A percentile compares a stretch with the other conserved stretches of the same genome.
Conservation (phyloP, 2,329 filamentous ascomycete genomes). For the Calonectria crousiana region DNA sequence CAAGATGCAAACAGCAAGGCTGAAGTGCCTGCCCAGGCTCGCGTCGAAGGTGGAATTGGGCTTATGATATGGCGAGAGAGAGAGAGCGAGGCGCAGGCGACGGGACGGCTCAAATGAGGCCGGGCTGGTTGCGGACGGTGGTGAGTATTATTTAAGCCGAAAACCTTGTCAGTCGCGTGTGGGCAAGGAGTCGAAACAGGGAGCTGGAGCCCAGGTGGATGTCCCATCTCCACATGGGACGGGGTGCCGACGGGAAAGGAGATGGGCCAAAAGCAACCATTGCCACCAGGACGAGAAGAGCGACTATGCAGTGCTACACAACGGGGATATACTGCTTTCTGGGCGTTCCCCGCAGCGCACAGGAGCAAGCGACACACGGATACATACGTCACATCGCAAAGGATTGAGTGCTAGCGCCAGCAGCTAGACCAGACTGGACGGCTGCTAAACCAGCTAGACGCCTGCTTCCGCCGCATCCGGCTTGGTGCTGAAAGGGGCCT, state of each 20-base stretch:
- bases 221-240: not conserved
- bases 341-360: not conserved
- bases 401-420: not conserved
- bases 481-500: not conserved
- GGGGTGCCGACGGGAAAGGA: not conserved
- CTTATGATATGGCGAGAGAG: not conserved
- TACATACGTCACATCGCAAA: not conserved
- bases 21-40: not conserved
- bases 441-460: not conserved
- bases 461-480: slow-evolving; percentile 1
- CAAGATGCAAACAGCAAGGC: not conserved
- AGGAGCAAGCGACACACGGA: not conserved
- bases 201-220: slow-evolving; percentile 5
- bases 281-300: not conserved
- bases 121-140: slow-evolving; percentile 1
- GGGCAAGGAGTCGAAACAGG: slow-evolving; percentile 11
- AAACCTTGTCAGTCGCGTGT: slow-evolving; percentile 10
- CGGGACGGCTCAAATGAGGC: not conserved
- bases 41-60: not conserved
- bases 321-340: not conserved
- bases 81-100: not conserved
- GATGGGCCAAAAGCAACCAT: slow-evolving; percentile 3
- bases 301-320: not conserved
- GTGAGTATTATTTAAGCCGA: slow-evolving; percentile 3
- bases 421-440: not conserved